Percentiles rank a stretch among this genome's conserved stretches.
phyloP scores from a whole-genome alignment of 2,329 filamentous ascomycete genomes.

The Diplodia mutila region DNA sequence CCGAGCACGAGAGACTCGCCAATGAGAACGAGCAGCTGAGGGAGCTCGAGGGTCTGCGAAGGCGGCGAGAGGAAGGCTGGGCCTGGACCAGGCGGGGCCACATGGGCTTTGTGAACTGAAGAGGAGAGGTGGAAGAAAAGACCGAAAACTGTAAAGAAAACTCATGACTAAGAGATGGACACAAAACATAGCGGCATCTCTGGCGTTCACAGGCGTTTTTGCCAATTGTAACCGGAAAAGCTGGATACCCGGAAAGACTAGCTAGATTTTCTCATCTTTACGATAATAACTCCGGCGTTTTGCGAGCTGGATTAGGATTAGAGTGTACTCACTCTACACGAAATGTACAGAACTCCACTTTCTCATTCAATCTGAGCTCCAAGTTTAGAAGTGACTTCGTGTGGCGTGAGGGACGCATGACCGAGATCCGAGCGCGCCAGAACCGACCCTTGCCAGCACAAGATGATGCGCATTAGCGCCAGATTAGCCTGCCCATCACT shows the following conservation, averaged over 20 bases:
- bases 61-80: conserved; percentile 23
- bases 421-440: background rate
- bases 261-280: conserved; percentile 11
- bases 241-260: conserved; percentile 23
- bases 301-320: background rate
- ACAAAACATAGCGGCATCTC: background rate
- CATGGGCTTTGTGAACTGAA: conserved; percentile 24
- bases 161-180: conserved; percentile 13
- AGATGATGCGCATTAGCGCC: background rate
- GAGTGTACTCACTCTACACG: conserved; percentile 18
- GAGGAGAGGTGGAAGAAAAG: background rate
- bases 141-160: background rate
- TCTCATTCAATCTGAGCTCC: background rate
- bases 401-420: conserved; percentile 14
- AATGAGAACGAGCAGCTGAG: conserved; percentile 36
- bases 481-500: background rate
- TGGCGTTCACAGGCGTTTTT: conserved; percentile 19
- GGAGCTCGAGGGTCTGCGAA: conserved; percentile 25
- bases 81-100: conserved; percentile 20
- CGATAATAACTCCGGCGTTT: conserved; percentile 16
- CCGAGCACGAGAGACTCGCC: conserved; percentile 28
- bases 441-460: background rate
- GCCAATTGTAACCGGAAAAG: conserved; percentile 15
- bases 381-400: background rate
- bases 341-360: conserved; percentile 20